Percentiles rank a stretch among this genome's conserved stretches.
These are phyloP conservation scores for Salix brachista DNA, from an alignment of 345 rosid genomes.

Conservation along the genomic window DNA sequence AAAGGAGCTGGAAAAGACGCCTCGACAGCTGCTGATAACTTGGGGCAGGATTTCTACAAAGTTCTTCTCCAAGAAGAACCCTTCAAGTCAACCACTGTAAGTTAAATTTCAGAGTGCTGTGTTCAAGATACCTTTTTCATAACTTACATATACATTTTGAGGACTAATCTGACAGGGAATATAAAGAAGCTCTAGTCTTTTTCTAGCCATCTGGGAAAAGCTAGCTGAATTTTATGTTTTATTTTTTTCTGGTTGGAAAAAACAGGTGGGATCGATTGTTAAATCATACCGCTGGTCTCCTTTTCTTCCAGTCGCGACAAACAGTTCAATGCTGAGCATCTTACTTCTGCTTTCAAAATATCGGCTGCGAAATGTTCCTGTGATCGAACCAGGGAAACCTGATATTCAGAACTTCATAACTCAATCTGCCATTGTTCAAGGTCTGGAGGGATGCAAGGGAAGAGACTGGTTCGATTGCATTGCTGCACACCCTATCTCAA, in stretches of 20 bases:
- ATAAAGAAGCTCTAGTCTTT: neutral
- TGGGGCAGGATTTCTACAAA: conserved; percentile 75
- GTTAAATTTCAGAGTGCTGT: neutral
- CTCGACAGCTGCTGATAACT: conserved; percentile 57
- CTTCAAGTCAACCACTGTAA: conserved; percentile 73
- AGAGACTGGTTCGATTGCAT: conserved; percentile 92
- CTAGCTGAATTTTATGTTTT: neutral
- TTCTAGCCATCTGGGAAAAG: neutral
- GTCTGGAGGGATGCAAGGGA: conserved; percentile 74
- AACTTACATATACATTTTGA: neutral
- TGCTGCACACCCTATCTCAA: conserved; percentile 52
- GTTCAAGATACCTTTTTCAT: neutral
- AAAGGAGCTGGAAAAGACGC: conserved; percentile 61
- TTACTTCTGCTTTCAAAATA: conserved; percentile 76
- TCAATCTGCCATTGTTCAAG: conserved; percentile 77
- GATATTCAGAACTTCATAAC: conserved; percentile 75
- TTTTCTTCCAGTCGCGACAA: conserved; percentile 64
- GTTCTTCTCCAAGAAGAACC: conserved; percentile 81
- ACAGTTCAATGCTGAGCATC: conserved; percentile 80
- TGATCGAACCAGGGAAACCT: conserved; percentile 61
- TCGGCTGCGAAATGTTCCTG: conserved; percentile 72
- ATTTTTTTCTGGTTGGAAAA: conserved; percentile 9
- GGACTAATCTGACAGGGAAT: neutral
- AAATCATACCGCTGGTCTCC: conserved; percentile 81
- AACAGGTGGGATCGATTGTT: conserved; percentile 61